A percentile compares a stretch with the other conserved stretches of the same genome.
Conservation (phyloP, 2,329 filamentous ascomycete genomes). For the Aspergillus costaricaensis region DNA sequence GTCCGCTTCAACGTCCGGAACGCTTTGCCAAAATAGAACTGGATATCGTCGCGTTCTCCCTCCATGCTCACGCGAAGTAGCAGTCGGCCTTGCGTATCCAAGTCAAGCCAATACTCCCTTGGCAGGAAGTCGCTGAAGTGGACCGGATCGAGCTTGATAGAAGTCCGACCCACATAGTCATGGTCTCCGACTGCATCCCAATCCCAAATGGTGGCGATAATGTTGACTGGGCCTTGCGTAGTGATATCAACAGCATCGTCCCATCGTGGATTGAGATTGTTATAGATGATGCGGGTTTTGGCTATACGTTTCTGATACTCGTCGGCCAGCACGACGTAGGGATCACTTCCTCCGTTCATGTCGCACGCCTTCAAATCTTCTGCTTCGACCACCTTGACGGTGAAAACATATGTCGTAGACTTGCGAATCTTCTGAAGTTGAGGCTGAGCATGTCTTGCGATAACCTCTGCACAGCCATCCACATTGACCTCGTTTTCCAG, state of each 20-base stretch:
- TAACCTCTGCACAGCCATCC: slow-evolving; percentile 81
- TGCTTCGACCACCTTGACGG: slow-evolving; percentile 96
- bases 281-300: slow-evolving; percentile 90
- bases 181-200: slow-evolving; percentile 97
- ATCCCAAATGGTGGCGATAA: slow-evolving; percentile 98
- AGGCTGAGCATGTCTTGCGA: slow-evolving; percentile 73
- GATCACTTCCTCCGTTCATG: slow-evolving; percentile 89
- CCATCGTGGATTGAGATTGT: slow-evolving; percentile 91
- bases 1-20: slow-evolving; percentile 94
- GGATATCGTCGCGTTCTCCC: slow-evolving; percentile 95
- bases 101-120: slow-evolving; percentile 94
- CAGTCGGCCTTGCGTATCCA: slow-evolving; percentile 90
- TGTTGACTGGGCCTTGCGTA: slow-evolving; percentile 84
- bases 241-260: slow-evolving; percentile 97
- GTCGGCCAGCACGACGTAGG: slow-evolving; percentile 94
- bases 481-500: slow-evolving; percentile 88
- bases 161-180: slow-evolving; percentile 95
- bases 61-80: slow-evolving; percentile 96
- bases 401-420: slow-evolving; percentile 91
- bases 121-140: slow-evolving; percentile 96
- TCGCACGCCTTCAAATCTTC: slow-evolving; percentile 99
- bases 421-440: slow-evolving; percentile 67
- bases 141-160: slow-evolving; percentile 93
- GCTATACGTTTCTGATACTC: slow-evolving; percentile 96
- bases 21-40: slow-evolving; percentile 97